A percentile compares a stretch with the other conserved stretches of the same genome.
Conservation (phyloP, 495 filamentous ascomycete species). For the Pyrenula aspistea region DNA sequence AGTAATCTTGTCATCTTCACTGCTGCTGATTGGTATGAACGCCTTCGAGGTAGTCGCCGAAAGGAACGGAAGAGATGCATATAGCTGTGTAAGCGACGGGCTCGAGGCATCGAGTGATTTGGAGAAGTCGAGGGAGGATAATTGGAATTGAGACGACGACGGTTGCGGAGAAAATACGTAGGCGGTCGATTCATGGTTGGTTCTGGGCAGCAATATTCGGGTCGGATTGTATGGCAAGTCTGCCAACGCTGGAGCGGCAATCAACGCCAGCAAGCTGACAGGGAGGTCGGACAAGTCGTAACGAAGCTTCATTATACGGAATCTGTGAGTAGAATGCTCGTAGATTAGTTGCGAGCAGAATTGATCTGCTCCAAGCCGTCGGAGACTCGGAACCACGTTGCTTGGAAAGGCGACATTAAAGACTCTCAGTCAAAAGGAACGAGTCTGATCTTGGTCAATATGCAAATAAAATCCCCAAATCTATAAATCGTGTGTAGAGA, state of each 20-base stretch:
- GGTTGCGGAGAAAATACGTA: conserved; percentile 50
- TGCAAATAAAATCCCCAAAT: background rate
- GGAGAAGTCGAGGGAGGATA: conserved; percentile 56
- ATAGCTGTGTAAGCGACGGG: conserved; percentile 42
- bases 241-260: conserved; percentile 16
- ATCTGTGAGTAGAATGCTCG: background rate
- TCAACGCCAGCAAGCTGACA: conserved; percentile 12
- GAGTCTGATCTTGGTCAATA: too few relatives aligned
- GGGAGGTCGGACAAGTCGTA: conserved; percentile 7
- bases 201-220: conserved; percentile 43
- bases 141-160: conserved; percentile 27
- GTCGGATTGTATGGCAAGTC: conserved; percentile 67
- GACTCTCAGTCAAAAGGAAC: background rate
- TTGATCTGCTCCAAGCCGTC: background rate
- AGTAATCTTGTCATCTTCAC: conserved; percentile 47
- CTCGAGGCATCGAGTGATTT: conserved; percentile 36
- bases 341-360: background rate
- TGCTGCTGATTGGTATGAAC: conserved; percentile 52
- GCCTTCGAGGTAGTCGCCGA: conserved; percentile 24
- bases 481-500: background rate
- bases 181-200: conserved; percentile 30
- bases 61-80: conserved; percentile 55
- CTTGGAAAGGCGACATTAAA: background rate
- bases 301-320: background rate
- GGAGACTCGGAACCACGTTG: background rate